phyloP scores from a whole-genome alignment of 2,329 filamentous ascomycete species.

The Botryotinia globosa region DNA sequence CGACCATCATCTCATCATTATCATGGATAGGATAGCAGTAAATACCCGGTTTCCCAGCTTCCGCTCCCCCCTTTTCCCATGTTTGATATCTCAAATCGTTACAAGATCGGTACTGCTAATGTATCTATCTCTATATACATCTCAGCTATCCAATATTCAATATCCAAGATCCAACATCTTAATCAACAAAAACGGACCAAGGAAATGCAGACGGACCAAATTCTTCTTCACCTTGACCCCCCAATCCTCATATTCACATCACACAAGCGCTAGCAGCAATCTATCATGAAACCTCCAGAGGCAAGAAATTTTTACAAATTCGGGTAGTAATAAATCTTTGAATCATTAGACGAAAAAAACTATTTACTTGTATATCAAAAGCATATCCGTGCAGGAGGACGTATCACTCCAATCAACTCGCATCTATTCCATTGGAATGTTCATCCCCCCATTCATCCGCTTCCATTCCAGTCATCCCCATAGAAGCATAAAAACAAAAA shows the following conservation, averaged over 20 bases:
- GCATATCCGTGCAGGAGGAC: not conserved
- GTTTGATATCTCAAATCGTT: too few relatives aligned
- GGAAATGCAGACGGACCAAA: too few relatives aligned
- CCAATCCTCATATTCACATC: not conserved
- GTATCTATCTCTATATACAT: too few relatives aligned
- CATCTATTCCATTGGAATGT: not conserved
- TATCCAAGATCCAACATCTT: too few relatives aligned
- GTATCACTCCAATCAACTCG: not conserved
- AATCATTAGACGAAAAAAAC: not conserved
- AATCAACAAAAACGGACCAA: not conserved
- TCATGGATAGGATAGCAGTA: too few relatives aligned
- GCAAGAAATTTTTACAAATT: not conserved
- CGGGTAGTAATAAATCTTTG: not conserved
- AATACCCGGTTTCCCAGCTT: too few relatives aligned
- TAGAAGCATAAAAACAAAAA: conserved; percentile 9
- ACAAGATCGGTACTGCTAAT: too few relatives aligned
- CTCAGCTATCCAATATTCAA: too few relatives aligned
- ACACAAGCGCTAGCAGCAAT: not conserved
- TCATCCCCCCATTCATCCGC: not conserved
- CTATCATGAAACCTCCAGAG: not conserved
- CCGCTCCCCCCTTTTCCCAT: too few relatives aligned
- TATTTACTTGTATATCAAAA: not conserved
- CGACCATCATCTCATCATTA: too few relatives aligned
- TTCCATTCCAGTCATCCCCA: not conserved
- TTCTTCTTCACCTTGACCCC: not conserved